These are phyloP conservation scores for Xylariaceae sp. DNA, from an alignment of 2,329 filamentous ascomycete genomes.

Conservation along the genomic window DNA sequence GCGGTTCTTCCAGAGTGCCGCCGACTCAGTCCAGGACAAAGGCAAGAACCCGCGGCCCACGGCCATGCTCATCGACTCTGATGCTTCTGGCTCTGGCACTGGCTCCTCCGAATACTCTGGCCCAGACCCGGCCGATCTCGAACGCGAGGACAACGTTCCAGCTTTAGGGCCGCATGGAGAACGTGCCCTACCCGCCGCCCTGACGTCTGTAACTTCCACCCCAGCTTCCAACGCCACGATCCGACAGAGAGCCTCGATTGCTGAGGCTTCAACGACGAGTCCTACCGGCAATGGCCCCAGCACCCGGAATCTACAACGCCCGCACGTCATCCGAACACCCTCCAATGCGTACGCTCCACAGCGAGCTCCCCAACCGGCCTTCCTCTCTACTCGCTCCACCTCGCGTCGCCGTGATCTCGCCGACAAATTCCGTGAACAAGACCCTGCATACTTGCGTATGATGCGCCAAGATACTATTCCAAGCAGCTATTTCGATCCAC, in stretches of 20 bases:
- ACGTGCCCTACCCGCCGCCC: constrained; percentile 38
- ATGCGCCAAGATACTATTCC: constrained; percentile 65
- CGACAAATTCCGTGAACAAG: constrained; percentile 66
- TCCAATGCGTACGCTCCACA: constrained; percentile 75
- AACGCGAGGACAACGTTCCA: constrained; percentile 48
- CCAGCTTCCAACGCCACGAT: constrained; percentile 40
- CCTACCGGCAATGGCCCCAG: constrained; percentile 32
- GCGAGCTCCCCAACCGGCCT: constrained; percentile 43
- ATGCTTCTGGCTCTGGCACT: constrained; percentile 41
- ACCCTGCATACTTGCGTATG: constrained; percentile 91
- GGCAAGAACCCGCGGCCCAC: constrained; percentile 38
- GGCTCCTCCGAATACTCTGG: constrained; percentile 44
- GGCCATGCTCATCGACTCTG: constrained; percentile 43
- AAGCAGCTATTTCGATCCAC: constrained; percentile 71
- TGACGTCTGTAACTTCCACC: constrained; percentile 42
- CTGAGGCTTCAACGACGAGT: constrained; percentile 28
- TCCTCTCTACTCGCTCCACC: constrained; percentile 40
- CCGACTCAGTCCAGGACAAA: constrained; percentile 43
- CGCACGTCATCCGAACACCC: constrained; percentile 65
- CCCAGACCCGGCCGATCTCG: constrained; percentile 44
- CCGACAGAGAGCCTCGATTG: constrained; percentile 39
- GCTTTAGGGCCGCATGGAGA: constrained; percentile 45
- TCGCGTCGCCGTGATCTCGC: constrained; percentile 46
- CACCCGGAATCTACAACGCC: constrained; percentile 59
- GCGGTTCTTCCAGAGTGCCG: constrained; percentile 52